Evolutionary conservation across 75 land plant genomes (phyloP).

Genomic region (Sequoiadendron giganteum): DNA sequence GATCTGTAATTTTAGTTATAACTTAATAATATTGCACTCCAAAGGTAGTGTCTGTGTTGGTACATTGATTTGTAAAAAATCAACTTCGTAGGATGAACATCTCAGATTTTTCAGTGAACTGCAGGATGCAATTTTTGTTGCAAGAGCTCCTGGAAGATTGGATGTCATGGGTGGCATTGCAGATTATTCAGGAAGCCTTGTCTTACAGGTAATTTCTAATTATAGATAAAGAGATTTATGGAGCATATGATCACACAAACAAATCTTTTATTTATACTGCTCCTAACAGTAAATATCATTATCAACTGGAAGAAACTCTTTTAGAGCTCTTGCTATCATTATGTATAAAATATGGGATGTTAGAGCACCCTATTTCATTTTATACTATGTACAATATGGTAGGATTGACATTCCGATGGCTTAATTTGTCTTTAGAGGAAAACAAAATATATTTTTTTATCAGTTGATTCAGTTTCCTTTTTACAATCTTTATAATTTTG

Average conservation of each 20-base stretch:
- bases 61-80: too few relatives aligned
- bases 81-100: too few relatives aligned
- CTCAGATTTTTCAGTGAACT: background rate
- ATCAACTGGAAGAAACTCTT: background rate
- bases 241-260: background rate
- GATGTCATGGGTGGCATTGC: slow-evolving; percentile 99
- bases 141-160: slow-evolving; percentile 97
- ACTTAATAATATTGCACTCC: too few relatives aligned
- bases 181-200: slow-evolving; percentile 97
- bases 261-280: background rate
- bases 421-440: background rate
- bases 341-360: background rate
- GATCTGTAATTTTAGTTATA: too few relatives aligned
- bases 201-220: slow-evolving; percentile 71
- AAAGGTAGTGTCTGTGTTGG: too few relatives aligned
- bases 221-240: background rate
- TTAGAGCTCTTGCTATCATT: background rate
- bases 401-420: background rate
- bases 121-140: slow-evolving; percentile 88
- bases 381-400: background rate
- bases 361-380: background rate
- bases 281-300: background rate
- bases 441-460: background rate
- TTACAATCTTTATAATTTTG: background rate
- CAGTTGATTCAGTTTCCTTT: background rate